These are phyloP conservation scores for Ilex aquifolium DNA, from an alignment of 257 asterid species.

Conservation along the genomic window DNA sequence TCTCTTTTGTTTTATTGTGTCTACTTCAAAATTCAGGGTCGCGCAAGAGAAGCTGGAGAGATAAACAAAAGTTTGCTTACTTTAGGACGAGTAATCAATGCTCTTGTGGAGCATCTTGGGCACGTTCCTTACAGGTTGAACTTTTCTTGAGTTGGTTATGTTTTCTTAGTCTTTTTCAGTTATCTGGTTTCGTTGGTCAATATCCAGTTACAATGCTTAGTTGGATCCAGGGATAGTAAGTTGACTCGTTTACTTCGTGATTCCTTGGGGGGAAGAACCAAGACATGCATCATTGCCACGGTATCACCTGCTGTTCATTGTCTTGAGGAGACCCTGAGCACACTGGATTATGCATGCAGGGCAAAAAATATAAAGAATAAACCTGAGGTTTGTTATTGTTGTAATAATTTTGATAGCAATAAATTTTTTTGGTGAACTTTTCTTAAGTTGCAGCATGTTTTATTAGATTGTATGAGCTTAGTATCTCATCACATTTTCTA, in stretches of 20 bases:
- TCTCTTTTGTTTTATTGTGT: not conserved
- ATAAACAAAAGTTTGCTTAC: conserved; percentile 90
- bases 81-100: conserved; percentile 79
- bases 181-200: not conserved
- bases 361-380: conserved; percentile 87
- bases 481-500: too few species aligned
- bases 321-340: conserved; percentile 90
- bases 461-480: too few species aligned
- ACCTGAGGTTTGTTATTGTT: conserved; percentile 59
- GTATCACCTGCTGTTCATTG: conserved; percentile 93
- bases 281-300: conserved; percentile 86
- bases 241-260: conserved; percentile 84
- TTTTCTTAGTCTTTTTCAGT: conserved; percentile 5
- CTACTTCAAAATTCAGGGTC: conserved; percentile 36
- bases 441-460: too few species aligned
- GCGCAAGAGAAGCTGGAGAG: conserved; percentile 95
- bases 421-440: too few species aligned
- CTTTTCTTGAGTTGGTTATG: not conserved
- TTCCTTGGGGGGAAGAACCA: conserved; percentile 88
- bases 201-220: not conserved
- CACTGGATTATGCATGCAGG: conserved; percentile 85
- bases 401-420: not conserved
- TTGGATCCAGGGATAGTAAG: conserved; percentile 67
- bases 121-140: conserved; percentile 78
- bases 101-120: conserved; percentile 89